Percentiles rank a stretch among this genome's conserved stretches.
These are phyloP conservation scores for Arbutus unedo DNA, from an alignment of 148 eudicot species.

Conservation along the genomic window DNA sequence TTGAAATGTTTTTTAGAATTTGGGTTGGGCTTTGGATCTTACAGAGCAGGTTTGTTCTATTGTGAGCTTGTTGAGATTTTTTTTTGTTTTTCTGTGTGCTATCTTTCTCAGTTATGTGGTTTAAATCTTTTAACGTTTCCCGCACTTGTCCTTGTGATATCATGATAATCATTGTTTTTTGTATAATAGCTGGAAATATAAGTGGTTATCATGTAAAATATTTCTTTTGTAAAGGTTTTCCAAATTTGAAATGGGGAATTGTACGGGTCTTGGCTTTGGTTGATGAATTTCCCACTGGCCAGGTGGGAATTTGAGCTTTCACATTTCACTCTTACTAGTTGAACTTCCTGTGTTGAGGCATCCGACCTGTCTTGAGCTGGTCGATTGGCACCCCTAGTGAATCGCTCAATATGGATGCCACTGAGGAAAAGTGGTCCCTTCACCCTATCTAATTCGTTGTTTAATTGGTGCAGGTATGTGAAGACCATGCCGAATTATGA, in stretches of 20 bases:
- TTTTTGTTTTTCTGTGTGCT: neutral
- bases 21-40: neutral
- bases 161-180: neutral
- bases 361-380: conserved; percentile 69
- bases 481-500: conserved; percentile 61
- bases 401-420: neutral
- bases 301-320: conserved; percentile 56
- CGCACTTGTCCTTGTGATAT: neutral
- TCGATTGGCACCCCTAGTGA: conserved; percentile 84
- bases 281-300: neutral
- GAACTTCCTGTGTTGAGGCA: conserved; percentile 62
- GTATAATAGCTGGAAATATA: neutral
- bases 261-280: neutral
- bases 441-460: neutral
- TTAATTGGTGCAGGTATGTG: conserved; percentile 57
- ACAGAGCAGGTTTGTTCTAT: neutral
- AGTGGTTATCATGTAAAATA: neutral
- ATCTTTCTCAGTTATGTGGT: neutral
- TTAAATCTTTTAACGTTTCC: neutral
- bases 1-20: neutral
- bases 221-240: neutral
- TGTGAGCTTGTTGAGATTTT: neutral
- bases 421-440: neutral
- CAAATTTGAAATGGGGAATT: neutral
- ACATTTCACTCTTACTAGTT: conserved; percentile 27